phyloP scores from a whole-genome alignment of 2,329 filamentous ascomycete species.

The Fusarium udum region DNA sequence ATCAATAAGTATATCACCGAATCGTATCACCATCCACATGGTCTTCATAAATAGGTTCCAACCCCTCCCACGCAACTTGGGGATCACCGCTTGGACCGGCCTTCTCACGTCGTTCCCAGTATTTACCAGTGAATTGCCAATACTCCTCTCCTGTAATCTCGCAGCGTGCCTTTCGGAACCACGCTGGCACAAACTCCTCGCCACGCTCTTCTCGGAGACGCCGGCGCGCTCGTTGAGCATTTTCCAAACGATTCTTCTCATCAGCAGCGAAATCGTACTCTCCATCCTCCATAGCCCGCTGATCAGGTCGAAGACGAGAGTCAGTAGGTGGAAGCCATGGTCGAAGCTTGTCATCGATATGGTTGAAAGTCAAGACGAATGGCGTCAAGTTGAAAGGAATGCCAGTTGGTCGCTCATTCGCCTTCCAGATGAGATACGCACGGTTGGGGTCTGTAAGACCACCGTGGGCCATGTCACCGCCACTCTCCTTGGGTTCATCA shows the following conservation, averaged over 20 bases:
- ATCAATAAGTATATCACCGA: constrained; percentile 3
- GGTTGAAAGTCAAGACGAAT: constrained; percentile 94
- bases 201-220: constrained; percentile 78
- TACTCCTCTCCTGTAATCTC: constrained; percentile 86
- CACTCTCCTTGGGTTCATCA: constrained; percentile 60
- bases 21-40: constrained; percentile 25
- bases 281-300: constrained; percentile 98
- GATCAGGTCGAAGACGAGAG: constrained; percentile 90
- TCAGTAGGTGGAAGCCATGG: constrained; percentile 89
- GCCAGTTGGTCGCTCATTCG: constrained; percentile 78
- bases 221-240: constrained; percentile 84
- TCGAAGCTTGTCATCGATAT: constrained; percentile 82
- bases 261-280: constrained; percentile 91
- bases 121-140: constrained; percentile 89
- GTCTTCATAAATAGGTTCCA: constrained; percentile 78
- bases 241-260: constrained; percentile 94
- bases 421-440: constrained; percentile 93
- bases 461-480: constrained; percentile 54
- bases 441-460: constrained; percentile 73
- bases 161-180: constrained; percentile 81
- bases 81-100: constrained; percentile 68
- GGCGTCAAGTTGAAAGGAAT: constrained; percentile 98
- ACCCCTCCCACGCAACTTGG: constrained; percentile 68
- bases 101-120: constrained; percentile 80
- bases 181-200: constrained; percentile 83